Conservation (phyloP, 202 grass and related monocot species). For the Zoysia matrella region DNA sequence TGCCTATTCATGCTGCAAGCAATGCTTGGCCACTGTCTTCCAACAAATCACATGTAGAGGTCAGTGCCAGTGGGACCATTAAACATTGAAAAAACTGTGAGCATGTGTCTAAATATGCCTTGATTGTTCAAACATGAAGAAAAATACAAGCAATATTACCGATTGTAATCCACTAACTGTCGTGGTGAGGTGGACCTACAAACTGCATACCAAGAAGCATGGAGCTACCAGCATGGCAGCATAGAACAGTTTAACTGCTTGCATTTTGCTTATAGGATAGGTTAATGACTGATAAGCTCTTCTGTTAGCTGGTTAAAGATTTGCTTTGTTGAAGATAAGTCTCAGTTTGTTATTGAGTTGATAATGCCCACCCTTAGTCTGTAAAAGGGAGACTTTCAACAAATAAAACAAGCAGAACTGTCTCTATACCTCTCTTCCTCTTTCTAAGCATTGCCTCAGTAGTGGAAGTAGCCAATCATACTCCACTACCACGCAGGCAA, state of each 20-base stretch:
- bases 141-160: slow-evolving; percentile 30
- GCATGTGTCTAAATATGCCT: not conserved
- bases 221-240: not conserved
- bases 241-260: not conserved
- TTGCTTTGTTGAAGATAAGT: not conserved
- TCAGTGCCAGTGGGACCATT: not conserved
- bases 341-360: not conserved
- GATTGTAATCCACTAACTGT: not conserved
- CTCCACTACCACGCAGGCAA: not conserved
- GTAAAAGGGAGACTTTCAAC: not conserved
- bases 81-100: slow-evolving; percentile 5
- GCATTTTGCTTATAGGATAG: not conserved
- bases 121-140: slow-evolving; percentile 9
- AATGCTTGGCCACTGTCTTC: not conserved
- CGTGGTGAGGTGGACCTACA: not conserved
- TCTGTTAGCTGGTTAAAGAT: not conserved
- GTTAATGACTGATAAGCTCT: not conserved
- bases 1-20: no score
- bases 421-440: not conserved
- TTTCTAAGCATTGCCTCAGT: not conserved
- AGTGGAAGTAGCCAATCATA: not conserved
- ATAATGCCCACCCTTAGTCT: not conserved
- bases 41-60: not conserved
- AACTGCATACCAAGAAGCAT: not conserved
- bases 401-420: not conserved